Percentiles rank a stretch among this genome's conserved stretches.
Conservation (phyloP, 495 filamentous ascomycete genomes). For the Neurospora tetrasperma region DNA sequence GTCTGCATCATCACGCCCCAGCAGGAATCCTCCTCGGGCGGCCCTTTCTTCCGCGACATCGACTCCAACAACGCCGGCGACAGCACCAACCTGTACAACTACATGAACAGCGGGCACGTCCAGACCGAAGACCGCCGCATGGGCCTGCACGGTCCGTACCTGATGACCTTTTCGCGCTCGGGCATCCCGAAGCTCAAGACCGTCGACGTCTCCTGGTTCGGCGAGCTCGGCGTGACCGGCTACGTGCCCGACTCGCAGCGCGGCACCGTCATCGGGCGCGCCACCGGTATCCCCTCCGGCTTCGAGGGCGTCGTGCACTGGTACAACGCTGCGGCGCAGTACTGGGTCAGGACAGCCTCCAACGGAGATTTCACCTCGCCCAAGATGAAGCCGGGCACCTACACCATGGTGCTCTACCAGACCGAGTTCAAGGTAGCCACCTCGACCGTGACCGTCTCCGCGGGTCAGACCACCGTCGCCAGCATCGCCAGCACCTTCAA, state of each 20-base stretch:
- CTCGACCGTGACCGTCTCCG: slow-evolving; percentile 41
- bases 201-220: slow-evolving; percentile 49
- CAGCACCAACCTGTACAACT: slow-evolving; percentile 54
- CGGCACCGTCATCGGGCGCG: slow-evolving; percentile 50
- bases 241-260: slow-evolving; percentile 44
- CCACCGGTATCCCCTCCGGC: slow-evolving; percentile 36
- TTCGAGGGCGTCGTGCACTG: slow-evolving; percentile 53
- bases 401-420: slow-evolving; percentile 58
- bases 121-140: slow-evolving; percentile 52
- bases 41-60: slow-evolving; percentile 57
- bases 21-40: slow-evolving; percentile 43
- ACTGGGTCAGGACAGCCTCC: slow-evolving; percentile 49
- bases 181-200: slow-evolving; percentile 41
- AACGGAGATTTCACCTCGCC: slow-evolving; percentile 50
- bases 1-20: slow-evolving; percentile 44
- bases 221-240: slow-evolving; percentile 44
- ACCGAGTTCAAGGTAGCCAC: slow-evolving; percentile 49
- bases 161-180: slow-evolving; percentile 49
- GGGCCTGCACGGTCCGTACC: slow-evolving; percentile 60
- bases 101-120: slow-evolving; percentile 57
- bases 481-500: slow-evolving; percentile 41
- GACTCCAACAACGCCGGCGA: slow-evolving; percentile 50
- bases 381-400: slow-evolving; percentile 56
- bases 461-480: slow-evolving; percentile 41
- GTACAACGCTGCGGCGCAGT: slow-evolving; percentile 53